A percentile compares a stretch with the other conserved stretches of the same genome.
Conservation (phyloP, 23 red algal genomes). For the Gracilaria caudata region DNA sequence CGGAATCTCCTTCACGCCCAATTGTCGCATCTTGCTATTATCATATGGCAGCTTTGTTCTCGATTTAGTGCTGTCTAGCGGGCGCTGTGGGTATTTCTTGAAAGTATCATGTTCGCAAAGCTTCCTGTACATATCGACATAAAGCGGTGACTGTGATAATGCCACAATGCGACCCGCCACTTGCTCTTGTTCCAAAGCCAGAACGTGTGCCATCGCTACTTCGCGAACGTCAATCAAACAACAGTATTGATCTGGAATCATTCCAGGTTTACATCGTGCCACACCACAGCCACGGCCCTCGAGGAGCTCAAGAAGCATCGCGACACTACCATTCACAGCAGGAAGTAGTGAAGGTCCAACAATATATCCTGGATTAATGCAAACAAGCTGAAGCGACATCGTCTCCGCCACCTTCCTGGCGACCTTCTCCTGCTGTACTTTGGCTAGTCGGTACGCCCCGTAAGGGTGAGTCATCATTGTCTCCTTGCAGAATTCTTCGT, state of each 20-base stretch:
- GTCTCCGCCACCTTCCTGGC: conserved; percentile 21
- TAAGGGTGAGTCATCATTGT: conserved; percentile 13
- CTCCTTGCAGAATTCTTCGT: conserved; percentile 19
- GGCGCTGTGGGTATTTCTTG: not conserved
- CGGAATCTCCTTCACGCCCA: conserved; percentile 31
- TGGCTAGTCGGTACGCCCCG: conserved; percentile 34
- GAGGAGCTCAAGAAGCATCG: conserved; percentile 22
- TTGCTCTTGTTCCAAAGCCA: conserved; percentile 31
- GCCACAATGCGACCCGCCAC: not conserved
- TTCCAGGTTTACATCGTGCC: conserved; percentile 13
- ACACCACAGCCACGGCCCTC: conserved; percentile 25
- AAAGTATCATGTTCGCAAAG: conserved; percentile 20
- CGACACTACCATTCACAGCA: conserved; percentile 17
- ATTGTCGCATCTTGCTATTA: conserved; percentile 13
- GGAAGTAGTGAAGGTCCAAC: conserved; percentile 20
- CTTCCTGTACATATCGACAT: conserved; percentile 14
- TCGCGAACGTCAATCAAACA: conserved; percentile 37
- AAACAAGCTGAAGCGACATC: conserved; percentile 28
- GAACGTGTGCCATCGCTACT: conserved; percentile 32
- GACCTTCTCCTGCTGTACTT: conserved; percentile 39
- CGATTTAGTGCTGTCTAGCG: not conserved
- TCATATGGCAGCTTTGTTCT: not conserved
- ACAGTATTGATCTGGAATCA: conserved; percentile 21
- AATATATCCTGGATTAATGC: conserved; percentile 17
- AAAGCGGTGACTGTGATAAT: conserved; percentile 27